These are phyloP conservation scores for Colletotrichum lentis DNA, from an alignment of 2,329 filamentous ascomycete species.

Conservation along the genomic window DNA sequence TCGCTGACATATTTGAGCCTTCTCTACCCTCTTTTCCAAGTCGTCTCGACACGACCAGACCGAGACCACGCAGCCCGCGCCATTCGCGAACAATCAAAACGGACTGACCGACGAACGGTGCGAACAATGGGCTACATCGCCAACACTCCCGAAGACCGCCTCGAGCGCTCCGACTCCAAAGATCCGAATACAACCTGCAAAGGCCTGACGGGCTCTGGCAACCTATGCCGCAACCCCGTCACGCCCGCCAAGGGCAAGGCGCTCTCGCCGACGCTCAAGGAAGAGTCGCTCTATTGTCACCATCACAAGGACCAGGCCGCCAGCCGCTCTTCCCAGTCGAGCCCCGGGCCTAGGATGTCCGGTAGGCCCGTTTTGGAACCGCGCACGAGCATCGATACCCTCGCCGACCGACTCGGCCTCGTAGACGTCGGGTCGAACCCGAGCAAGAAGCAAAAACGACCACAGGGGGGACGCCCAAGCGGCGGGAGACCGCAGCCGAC, in stretches of 20 bases:
- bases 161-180: slow-evolving; percentile 84
- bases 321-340: slow-evolving; percentile 54
- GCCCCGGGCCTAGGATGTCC: slow-evolving; percentile 53
- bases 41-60: too few relatives aligned
- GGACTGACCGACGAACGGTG: too few relatives aligned
- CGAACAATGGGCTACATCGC: slow-evolving; percentile 69
- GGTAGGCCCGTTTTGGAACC: slow-evolving; percentile 66
- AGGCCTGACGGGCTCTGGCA: slow-evolving; percentile 84
- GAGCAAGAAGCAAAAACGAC: slow-evolving; percentile 52
- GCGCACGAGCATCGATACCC: slow-evolving; percentile 83
- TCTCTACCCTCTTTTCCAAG: not conserved
- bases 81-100: not conserved
- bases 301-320: slow-evolving; percentile 94
- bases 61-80: too few relatives aligned
- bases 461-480: slow-evolving; percentile 40
- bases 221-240: slow-evolving; percentile 80
- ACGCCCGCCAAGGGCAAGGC: slow-evolving; percentile 47
- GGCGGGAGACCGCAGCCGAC: slow-evolving; percentile 22
- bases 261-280: slow-evolving; percentile 46
- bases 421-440: slow-evolving; percentile 61
- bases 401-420: slow-evolving; percentile 80
- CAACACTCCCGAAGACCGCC: slow-evolving; percentile 81
- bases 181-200: slow-evolving; percentile 85
- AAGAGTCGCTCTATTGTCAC: slow-evolving; percentile 83
- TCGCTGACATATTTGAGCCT: not conserved